Evolutionary conservation across 345 rosid species (phyloP), one percentile per base, ranked within the genome.

Genomic region (Erucastrum elatum): DNA sequence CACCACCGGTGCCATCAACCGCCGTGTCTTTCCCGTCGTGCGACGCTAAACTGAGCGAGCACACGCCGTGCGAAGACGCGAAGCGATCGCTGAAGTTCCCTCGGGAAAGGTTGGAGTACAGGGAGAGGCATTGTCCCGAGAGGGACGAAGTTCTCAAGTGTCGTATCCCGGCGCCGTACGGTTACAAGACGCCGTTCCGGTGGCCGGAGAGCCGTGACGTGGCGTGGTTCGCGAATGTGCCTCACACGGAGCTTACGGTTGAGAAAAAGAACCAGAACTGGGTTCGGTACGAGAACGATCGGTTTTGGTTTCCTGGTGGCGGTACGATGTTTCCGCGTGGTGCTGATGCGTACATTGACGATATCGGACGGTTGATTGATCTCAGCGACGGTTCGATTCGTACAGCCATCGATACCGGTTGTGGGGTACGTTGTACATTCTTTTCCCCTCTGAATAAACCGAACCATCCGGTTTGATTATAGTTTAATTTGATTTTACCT

Each of bases 311-410:
- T 67, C 99, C 99, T 2, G 99, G 99, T 0, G 99, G 98, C 0
- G 99, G 99, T 71, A 95, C 99, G 49, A 95, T 90, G 98, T 95
- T 95, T 73, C 90, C 97, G 2, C 85, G 75, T 16, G 98, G 98
- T 0, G 98, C 98, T 67, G 90, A 89, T 11, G 92, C 94, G 0
- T 94, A 94, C 35, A 88, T 94, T 60, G 88, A 94, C 2, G 92
- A 90, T 68, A 89, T 94, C 25, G 98, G 90, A 16, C 86, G 83
- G 80, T 70, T 91, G 87, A 91, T 94, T 59, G 82, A 93, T 79
- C 97, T 94, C 68, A 71, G 71, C 17, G 93, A 88, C 21, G 99
- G 99, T 9, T 89, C 93, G 0, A 87, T 93, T 4, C 82, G 99
- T 37, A 94, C 99, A 4, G 98, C 96, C 84, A 85, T 94, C 44